A percentile compares a stretch with the other conserved stretches of the same genome.
Evolutionary conservation across 2,329 filamentous ascomycete species (phyloP).

Genomic region (Plectosphaerella sp.): DNA sequence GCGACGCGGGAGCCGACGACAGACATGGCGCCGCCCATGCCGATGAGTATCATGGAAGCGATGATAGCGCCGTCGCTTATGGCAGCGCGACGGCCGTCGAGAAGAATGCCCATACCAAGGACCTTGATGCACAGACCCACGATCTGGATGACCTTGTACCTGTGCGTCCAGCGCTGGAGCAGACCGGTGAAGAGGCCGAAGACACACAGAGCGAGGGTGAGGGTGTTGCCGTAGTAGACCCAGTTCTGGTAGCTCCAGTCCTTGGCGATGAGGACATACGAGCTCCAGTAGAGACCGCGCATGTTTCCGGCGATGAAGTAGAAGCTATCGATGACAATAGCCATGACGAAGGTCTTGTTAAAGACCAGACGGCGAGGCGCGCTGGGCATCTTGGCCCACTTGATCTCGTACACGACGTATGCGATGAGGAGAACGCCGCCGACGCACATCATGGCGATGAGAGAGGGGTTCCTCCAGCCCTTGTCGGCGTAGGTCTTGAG

Average conservation of each 20-base stretch:
- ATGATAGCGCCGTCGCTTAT: slow-evolving; percentile 40
- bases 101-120: slow-evolving; percentile 18
- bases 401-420: slow-evolving; percentile 43
- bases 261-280: slow-evolving; percentile 9
- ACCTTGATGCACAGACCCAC: slow-evolving; percentile 19
- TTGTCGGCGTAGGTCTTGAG: slow-evolving; percentile 26
- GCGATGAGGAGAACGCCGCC: slow-evolving; percentile 36
- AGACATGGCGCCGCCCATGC: slow-evolving; percentile 39
- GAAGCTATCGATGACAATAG: slow-evolving; percentile 7
- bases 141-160: slow-evolving; percentile 9
- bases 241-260: slow-evolving; percentile 8
- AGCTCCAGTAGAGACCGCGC: slow-evolving; percentile 8
- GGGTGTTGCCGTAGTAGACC: slow-evolving; percentile 10
- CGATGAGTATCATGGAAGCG: slow-evolving; percentile 75
- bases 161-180: slow-evolving; percentile 7
- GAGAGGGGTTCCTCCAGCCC: slow-evolving; percentile 39
- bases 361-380: slow-evolving; percentile 8
- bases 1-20: slow-evolving; percentile 8
- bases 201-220: slow-evolving; percentile 8
- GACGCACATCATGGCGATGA: slow-evolving; percentile 37
- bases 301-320: slow-evolving; percentile 9
- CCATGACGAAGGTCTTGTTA: slow-evolving; percentile 11
- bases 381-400: slow-evolving; percentile 15
- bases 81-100: slow-evolving; percentile 7
- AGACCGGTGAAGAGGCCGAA: slow-evolving; percentile 8